Base-by-base conservation (phyloP, 2,329 filamentous ascomycete species). In the Tolypocladium tropicale region DNA sequence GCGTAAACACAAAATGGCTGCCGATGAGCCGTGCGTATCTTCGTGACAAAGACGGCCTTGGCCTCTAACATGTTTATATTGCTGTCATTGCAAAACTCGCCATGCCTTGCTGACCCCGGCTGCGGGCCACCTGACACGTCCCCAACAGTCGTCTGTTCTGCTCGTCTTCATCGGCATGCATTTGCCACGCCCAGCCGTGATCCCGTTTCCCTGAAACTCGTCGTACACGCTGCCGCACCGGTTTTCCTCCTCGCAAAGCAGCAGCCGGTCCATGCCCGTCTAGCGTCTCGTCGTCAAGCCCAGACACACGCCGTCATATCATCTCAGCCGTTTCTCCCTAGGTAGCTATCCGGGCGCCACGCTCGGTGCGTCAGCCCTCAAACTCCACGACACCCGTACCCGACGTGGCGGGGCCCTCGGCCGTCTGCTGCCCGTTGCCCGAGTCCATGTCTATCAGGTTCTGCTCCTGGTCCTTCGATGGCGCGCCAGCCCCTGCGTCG, bases 401-500 rank as follows among this genome's bases (percentile, higher is more conserved):
- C 34, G 62, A 63, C 46, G 66, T 66, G 41, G 68, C 64, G 36
- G 64, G 62, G 3, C 64, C 60, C 41, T 64, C 61, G n/a, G 63
- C 61, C 25, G 63, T 61, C 33, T 60, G 63, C 30, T 67, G 62
- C 9, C 65, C 65, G 37, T 62, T 62, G 16, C 56, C 62, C 2
- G 66, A 53, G 39, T 66, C 66, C 52, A 64, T 66, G 55, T 74
- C 72, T 37, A 74, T 63, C 33, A 73, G 63, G 58, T 64, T 68
- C 52, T 64, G 63, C n/a, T 66, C 69, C 48, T 66, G 63, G 6
- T 65, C 61, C 54, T 69, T 73, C 2, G 61, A 59, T 30, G 61
- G 64, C 30, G 72, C 81, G 14, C 81, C 81, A 1, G 87, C 84
- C 61, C 84, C 82, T 2, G 84, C 88, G 67, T 93, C 89, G 2